phyloP scores from a whole-genome alignment of 805 yeast species.

The Candida montana region DNA sequence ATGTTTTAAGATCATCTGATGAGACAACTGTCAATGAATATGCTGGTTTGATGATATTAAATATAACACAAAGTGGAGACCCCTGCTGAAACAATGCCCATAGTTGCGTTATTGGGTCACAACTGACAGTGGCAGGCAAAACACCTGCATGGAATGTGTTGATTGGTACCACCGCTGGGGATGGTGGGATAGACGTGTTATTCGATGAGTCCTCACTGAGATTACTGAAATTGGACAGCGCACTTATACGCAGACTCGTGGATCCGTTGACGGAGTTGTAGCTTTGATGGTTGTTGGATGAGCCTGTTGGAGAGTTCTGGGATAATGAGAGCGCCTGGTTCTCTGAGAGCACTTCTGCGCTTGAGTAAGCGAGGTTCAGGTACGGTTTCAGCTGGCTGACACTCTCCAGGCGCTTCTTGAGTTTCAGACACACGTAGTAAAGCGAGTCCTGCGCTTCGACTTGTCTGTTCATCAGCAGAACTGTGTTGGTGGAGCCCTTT shows the following conservation, averaged over 20 bases:
- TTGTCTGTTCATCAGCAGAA: slow-evolving; percentile 54
- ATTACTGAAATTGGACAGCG: slow-evolving; percentile 29
- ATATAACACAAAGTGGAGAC: slow-evolving; percentile 81
- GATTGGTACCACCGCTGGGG: slow-evolving; percentile 23
- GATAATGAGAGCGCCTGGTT: slow-evolving; percentile 56
- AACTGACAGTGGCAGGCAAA: slow-evolving; percentile 62
- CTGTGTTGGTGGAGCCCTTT: slow-evolving; percentile 19
- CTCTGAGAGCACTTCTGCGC: slow-evolving; percentile 66
- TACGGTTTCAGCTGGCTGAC: slow-evolving; percentile 68
- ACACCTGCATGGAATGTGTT: slow-evolving; percentile 73
- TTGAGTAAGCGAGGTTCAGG: slow-evolving; percentile 53
- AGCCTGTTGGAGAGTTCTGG: slow-evolving; percentile 25
- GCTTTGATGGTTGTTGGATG: slow-evolving; percentile 11
- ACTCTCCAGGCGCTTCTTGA: slow-evolving; percentile 49
- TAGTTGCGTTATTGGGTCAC: slow-evolving; percentile 90
- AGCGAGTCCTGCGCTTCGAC: slow-evolving; percentile 63
- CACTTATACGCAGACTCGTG: slow-evolving; percentile 28
- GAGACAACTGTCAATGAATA: slow-evolving; percentile 58
- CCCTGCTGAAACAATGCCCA: slow-evolving; percentile 91
- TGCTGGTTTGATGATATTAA: slow-evolving; percentile 62
- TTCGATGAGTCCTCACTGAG: slow-evolving; percentile 28
- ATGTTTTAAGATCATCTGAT: slow-evolving; percentile 75
- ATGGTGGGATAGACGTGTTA: slow-evolving; percentile 15
- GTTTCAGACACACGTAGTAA: slow-evolving; percentile 56
- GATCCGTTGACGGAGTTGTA: slow-evolving; percentile 14